Percentiles rank a stretch among this genome's conserved stretches.
Evolutionary conservation across 1,139 yeast species (phyloP).

Genomic region (Scheffersomyces segobiensis): DNA sequence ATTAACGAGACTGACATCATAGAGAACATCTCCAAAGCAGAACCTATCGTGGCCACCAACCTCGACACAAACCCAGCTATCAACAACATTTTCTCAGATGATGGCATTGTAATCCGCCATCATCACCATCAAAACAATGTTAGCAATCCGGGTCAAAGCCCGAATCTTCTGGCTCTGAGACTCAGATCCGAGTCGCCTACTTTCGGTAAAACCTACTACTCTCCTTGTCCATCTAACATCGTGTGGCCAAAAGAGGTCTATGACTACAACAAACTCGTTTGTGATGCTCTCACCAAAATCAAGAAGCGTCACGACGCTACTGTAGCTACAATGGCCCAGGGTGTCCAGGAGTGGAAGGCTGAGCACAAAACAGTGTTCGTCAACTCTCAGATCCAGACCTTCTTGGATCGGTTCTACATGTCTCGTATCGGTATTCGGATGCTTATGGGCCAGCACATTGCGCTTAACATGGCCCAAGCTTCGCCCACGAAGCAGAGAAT

Average conservation of each 20-base stretch:
- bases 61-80: conserved; percentile 42
- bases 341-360: conserved; percentile 85
- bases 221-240: conserved; percentile 51
- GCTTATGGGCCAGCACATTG: conserved; percentile 88
- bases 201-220: conserved; percentile 58
- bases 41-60: conserved; percentile 29
- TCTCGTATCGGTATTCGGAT: conserved; percentile 85
- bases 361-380: conserved; percentile 49
- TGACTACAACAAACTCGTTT: conserved; percentile 68
- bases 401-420: conserved; percentile 82
- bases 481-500: conserved; percentile 45
- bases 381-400: conserved; percentile 70
- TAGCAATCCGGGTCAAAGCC: neutral
- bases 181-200: conserved; percentile 36
- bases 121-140: conserved; percentile 14
- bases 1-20: neutral
- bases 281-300: conserved; percentile 66
- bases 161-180: conserved; percentile 4
- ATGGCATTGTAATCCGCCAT: conserved; percentile 12
- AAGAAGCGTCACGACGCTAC: conserved; percentile 90
- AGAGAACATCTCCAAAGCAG: conserved; percentile 14
- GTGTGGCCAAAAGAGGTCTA: conserved; percentile 77
- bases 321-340: conserved; percentile 90
- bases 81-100: conserved; percentile 33
- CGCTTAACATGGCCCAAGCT: conserved; percentile 67